Base-by-base conservation (phyloP, 352 stramenopile species). In the Pythium aphanidermatum region DNA sequence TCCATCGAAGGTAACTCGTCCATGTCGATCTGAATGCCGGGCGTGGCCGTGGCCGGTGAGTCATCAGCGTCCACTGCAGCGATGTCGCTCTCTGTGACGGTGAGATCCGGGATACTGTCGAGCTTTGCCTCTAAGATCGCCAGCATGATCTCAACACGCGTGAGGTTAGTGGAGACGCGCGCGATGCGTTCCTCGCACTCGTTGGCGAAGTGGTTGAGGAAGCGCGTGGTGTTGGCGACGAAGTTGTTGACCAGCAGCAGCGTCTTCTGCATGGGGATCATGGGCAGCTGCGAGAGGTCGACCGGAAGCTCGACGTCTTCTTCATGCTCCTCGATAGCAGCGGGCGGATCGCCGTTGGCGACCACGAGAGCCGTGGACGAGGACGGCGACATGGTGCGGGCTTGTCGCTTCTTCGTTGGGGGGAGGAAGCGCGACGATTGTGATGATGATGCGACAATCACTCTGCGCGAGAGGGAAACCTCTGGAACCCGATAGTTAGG, bases 191-290 rank as follows among this genome's bases (percentile, higher is more conserved):
- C 78, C 55, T 94, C 83, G 65, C 78, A 91, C 43, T 89, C 73
- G 60, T 82, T 58, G 19, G 76, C 74, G 53, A 94, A 92, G 51
- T 89, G 76, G 57, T 94, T 94, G 36, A 94, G 61, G 61, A 94
- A 94, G 16, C 76, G 70, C 54, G 77, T 87, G 14, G 77, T 91
- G 64, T 92, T 94, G 40, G 75, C 63, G 32, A 90, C 74, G 46
- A 94, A 94, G 51, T 94, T 92, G 64, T 84, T 94, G 46, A 94
- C 58, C 9, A 94, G 70, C 53, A 92, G 53, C 45, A 92, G 61
- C 39, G 76, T 83, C 60, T 92, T 92, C 44, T 73, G 38, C 49
- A 80, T 72, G 14, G 80, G 78, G 36, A 91, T 86, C 36, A 70
- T 54, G 28, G 75, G 72, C 27, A 92, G 56, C 57, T 92, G 81